Percentiles rank a stretch among this genome's conserved stretches.
phyloP scores from a whole-genome alignment of 2,329 filamentous ascomycete genomes.

The Mariannaea elegans region DNA sequence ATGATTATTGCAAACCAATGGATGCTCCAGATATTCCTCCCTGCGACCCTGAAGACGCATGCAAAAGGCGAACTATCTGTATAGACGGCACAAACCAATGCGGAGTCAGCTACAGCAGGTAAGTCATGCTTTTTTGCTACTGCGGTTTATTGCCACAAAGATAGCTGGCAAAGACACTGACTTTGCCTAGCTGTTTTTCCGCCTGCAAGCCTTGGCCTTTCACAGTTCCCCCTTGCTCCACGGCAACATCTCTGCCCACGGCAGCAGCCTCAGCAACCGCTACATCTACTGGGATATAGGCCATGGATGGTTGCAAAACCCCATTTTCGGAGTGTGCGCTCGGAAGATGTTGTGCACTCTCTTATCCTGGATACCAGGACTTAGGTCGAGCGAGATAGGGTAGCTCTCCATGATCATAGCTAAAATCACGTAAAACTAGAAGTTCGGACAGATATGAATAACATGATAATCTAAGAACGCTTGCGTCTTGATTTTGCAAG shows the following conservation, averaged over 20 bases:
- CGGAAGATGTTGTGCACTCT: too few species aligned
- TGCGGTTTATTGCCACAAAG: too few species aligned
- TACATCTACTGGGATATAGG: too few species aligned
- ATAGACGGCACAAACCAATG: conserved; percentile 37
- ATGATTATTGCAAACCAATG: conserved; percentile 40
- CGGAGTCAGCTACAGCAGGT: conserved; percentile 37
- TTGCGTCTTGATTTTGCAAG: too few species aligned
- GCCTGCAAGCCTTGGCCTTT: conserved; percentile 33
- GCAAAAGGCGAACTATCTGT: conserved; percentile 38
- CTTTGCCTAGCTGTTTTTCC: conserved; percentile 31
- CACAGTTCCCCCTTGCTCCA: conserved; percentile 28
- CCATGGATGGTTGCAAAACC: too few species aligned
- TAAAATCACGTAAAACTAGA: too few species aligned
- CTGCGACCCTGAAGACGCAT: conserved; percentile 30
- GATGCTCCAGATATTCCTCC: conserved; percentile 32
- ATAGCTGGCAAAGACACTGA: not conserved
- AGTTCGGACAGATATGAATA: too few species aligned
- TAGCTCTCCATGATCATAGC: too few species aligned
- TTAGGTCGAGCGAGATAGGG: too few species aligned
- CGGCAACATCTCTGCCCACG: not conserved
- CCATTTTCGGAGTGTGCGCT: too few species aligned
- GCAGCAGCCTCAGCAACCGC: not conserved
- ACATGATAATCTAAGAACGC: too few species aligned
- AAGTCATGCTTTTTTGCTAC: not conserved
- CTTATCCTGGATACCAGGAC: too few species aligned